A percentile compares a stretch with the other conserved stretches of the same genome.
Evolutionary conservation across 495 filamentous ascomycete species (phyloP).

Genomic region (Endocarpon pusillum): DNA sequence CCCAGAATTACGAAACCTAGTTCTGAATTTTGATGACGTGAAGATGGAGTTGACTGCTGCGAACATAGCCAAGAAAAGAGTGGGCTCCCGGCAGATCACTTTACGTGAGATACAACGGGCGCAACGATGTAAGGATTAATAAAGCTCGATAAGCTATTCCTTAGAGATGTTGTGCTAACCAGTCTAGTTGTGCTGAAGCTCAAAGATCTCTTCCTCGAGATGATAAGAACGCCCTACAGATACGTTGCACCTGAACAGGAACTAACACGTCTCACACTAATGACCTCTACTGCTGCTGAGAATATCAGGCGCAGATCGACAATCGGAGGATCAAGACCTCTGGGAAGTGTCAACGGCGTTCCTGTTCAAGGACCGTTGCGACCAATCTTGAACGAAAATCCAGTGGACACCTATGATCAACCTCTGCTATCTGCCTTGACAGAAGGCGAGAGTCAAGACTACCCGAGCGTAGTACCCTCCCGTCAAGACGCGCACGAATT

Average conservation of each 20-base stretch:
- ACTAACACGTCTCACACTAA: conserved; percentile 65
- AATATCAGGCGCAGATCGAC: conserved; percentile 39
- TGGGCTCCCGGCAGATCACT: conserved; percentile 43
- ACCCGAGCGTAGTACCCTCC: too few species aligned
- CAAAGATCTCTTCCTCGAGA: conserved; percentile 49
- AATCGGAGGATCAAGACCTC: conserved; percentile 17
- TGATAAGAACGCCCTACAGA: conserved; percentile 38
- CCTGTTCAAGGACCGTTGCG: conserved; percentile 34
- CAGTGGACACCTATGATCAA: conserved; percentile 14
- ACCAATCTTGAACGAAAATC: conserved; percentile 11
- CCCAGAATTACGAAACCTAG: conserved; percentile 61
- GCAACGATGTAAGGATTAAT: conserved; percentile 43
- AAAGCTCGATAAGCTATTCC: conserved; percentile 1
- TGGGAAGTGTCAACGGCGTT: conserved; percentile 35
- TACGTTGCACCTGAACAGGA: conserved; percentile 54
- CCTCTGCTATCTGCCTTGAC: conserved; percentile 7
- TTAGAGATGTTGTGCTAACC: neutral
- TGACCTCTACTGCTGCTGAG: conserved; percentile 41
- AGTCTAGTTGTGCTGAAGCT: conserved; percentile 53
- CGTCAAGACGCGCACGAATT: conserved; percentile 6
- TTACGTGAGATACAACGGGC: conserved; percentile 47
- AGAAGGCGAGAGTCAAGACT: too few species aligned
- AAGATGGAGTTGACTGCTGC: conserved; percentile 47
- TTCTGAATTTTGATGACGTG: conserved; percentile 51
- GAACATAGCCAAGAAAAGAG: conserved; percentile 40